Evolutionary conservation across 108 stramenopile species (phyloP).

Genomic region (Nitzschia palea): DNA sequence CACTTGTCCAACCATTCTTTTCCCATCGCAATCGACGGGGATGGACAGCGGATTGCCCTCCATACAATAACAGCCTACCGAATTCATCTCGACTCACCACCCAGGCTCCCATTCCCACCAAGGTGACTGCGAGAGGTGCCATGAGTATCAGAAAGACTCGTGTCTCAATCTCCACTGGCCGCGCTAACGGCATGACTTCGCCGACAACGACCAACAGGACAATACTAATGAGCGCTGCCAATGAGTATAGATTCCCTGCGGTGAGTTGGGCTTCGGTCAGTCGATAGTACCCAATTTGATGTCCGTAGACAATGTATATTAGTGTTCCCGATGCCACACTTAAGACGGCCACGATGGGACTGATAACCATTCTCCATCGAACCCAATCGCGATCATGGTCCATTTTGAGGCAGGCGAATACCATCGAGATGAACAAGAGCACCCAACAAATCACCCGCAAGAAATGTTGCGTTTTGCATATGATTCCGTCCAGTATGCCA

Average conservation of each 20-base stretch:
- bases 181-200: slow-evolving; percentile 52
- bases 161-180: slow-evolving; percentile 56
- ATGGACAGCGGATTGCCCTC: slow-evolving; percentile 83
- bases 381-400: slow-evolving; percentile 59
- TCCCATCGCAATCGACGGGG: slow-evolving; percentile 70
- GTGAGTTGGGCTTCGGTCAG: slow-evolving; percentile 82
- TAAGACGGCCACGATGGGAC: slow-evolving; percentile 62
- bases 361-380: slow-evolving; percentile 52
- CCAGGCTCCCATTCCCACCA: slow-evolving; percentile 84
- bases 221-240: slow-evolving; percentile 69
- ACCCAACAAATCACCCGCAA: slow-evolving; percentile 68
- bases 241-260: slow-evolving; percentile 78
- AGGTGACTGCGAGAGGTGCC: slow-evolving; percentile 70
- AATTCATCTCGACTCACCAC: slow-evolving; percentile 82
- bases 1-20: slow-evolving; percentile 74
- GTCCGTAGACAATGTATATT: slow-evolving; percentile 81
- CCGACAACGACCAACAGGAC: slow-evolving; percentile 70
- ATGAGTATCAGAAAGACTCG: slow-evolving; percentile 63
- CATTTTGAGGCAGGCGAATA: slow-evolving; percentile 58
- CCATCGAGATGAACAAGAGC: slow-evolving; percentile 60
- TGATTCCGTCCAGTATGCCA: slow-evolving; percentile 71
- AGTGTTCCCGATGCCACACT: slow-evolving; percentile 60
- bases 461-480: slow-evolving; percentile 85
- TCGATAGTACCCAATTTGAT: slow-evolving; percentile 84
- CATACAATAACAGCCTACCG: slow-evolving; percentile 70